Evolutionary conservation across 2,329 filamentous ascomycete species (phyloP), one percentile per base, ranked within the genome.

Genomic region (Hypomyces perniciosus): DNA sequence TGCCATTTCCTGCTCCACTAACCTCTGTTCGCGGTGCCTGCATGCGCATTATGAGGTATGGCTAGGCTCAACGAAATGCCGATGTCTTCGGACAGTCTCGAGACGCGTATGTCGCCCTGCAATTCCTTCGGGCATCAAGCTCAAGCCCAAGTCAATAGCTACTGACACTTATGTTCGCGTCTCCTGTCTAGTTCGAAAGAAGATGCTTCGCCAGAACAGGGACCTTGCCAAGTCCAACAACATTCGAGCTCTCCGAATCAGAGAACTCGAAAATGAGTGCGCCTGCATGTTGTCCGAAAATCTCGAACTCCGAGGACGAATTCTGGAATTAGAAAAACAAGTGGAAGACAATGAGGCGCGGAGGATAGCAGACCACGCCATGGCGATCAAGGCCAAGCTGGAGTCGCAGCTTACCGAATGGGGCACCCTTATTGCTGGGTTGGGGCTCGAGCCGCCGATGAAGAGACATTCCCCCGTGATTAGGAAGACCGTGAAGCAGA

Each of bases 151-250:
- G 47, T 38, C 37, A 13, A 26, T 43, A 31, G 41, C 37, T 51
- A 42, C 48, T 51, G 44, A 53, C 38, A 7, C 20, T 8, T 56
- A 44, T 59, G 46, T 48, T 51, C 40, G 47, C 48, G 12, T n/a
- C 44, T 55, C 8, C 27, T 26, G 8, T 28, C 29, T 38, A 91
- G 87, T 92, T 53, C 87, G 88, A 65, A 81, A 85, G 62, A 84
- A 86, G 65, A 89, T 91, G 64, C 74, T 91, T 61, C 81, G 88
- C 49, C 89, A 93, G 66, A 95, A 95, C 65, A 81, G 87, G 68
- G 88, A 93, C 62, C 85, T 93, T 56, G 88, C 88, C 56, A 83
- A 84, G 65, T 81, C 79, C 61, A 93, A 95, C 70, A 89, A 88
- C 27, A 78, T 80, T 46, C 86, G 91, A 66, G 87, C 86, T 31